Evolutionary conservation across 306 rosid genomes (phyloP).

Genomic region (Comarum palustre): DNA sequence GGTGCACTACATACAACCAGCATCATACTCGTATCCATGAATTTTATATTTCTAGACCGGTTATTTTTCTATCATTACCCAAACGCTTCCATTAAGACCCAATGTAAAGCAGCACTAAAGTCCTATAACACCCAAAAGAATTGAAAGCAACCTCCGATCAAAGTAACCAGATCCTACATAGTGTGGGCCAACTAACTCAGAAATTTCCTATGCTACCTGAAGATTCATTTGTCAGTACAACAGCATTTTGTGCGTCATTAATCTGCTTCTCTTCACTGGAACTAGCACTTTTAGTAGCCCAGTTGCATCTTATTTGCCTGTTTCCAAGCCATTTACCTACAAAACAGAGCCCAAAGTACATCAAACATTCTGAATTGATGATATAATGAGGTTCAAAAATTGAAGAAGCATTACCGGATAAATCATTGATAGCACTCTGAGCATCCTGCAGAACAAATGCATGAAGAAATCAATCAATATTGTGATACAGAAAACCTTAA

Average conservation of each 20-base stretch:
- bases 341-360: slow-evolving; percentile 12
- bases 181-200: slow-evolving; percentile 7
- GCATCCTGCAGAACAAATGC: slow-evolving; percentile 58
- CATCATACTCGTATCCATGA: neutral
- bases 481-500: slow-evolving; percentile 3
- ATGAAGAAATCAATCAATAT: slow-evolving; percentile 20
- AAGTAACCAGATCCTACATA: neutral
- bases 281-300: slow-evolving; percentile 72
- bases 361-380: slow-evolving; percentile 23
- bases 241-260: slow-evolving; percentile 53
- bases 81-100: neutral
- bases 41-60: neutral
- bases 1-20: neutral
- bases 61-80: neutral
- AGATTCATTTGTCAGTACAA: slow-evolving; percentile 62
- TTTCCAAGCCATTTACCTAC: slow-evolving; percentile 88
- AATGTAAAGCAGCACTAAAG: neutral
- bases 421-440: slow-evolving; percentile 76
- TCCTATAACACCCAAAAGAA: neutral
- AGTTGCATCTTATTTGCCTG: slow-evolving; percentile 79
- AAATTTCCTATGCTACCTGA: slow-evolving; percentile 41
- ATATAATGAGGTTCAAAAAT: neutral
- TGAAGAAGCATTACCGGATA: slow-evolving; percentile 48
- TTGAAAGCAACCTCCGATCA: neutral
- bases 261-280: slow-evolving; percentile 54